Conservation (phyloP, 352 stramenopile genomes). For the Phytopythium delawarense region DNA sequence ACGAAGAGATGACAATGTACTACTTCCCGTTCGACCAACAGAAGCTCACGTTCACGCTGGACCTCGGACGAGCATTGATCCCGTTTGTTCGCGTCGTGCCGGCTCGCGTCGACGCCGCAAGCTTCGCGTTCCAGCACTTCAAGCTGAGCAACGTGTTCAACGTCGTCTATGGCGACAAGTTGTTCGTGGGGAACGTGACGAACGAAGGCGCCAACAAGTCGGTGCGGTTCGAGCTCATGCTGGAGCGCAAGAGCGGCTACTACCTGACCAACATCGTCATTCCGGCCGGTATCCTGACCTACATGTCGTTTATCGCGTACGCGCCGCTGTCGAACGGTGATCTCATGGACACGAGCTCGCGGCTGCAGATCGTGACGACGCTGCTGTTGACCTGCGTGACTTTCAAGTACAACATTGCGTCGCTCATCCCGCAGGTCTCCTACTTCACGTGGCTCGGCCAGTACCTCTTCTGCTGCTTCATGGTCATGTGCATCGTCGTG, state of each 20-base stretch:
- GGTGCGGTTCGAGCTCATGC: slow-evolving; percentile 54
- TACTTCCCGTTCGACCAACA: slow-evolving; percentile 63
- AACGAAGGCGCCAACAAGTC: slow-evolving; percentile 29
- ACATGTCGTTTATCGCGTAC: slow-evolving; percentile 52
- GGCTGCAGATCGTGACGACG: slow-evolving; percentile 51
- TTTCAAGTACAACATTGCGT: slow-evolving; percentile 53
- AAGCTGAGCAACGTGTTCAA: slow-evolving; percentile 55
- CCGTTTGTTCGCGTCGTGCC: slow-evolving; percentile 28
- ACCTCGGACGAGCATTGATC: slow-evolving; percentile 22
- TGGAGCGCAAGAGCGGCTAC: slow-evolving; percentile 43
- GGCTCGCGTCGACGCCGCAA: slow-evolving; percentile 26
- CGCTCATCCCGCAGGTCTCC: slow-evolving; percentile 49
- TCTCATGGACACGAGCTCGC: slow-evolving; percentile 43
- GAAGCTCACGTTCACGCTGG: slow-evolving; percentile 48
- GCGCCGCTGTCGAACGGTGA: slow-evolving; percentile 24
- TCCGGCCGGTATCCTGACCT: slow-evolving; percentile 40
- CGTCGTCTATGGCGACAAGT: slow-evolving; percentile 46
- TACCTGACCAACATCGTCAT: slow-evolving; percentile 56
- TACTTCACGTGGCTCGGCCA: slow-evolving; percentile 59
- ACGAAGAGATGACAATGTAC: slow-evolving; percentile 49
- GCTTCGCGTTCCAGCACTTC: slow-evolving; percentile 42
- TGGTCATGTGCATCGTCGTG: slow-evolving; percentile 41
- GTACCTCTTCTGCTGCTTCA: slow-evolving; percentile 64
- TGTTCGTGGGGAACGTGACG: slow-evolving; percentile 41
- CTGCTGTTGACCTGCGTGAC: slow-evolving; percentile 57